Evolutionary conservation across 202 grass and related monocot genomes (phyloP), one percentile per base, ranked within the genome.

Genomic region (Zizania palustris): DNA sequence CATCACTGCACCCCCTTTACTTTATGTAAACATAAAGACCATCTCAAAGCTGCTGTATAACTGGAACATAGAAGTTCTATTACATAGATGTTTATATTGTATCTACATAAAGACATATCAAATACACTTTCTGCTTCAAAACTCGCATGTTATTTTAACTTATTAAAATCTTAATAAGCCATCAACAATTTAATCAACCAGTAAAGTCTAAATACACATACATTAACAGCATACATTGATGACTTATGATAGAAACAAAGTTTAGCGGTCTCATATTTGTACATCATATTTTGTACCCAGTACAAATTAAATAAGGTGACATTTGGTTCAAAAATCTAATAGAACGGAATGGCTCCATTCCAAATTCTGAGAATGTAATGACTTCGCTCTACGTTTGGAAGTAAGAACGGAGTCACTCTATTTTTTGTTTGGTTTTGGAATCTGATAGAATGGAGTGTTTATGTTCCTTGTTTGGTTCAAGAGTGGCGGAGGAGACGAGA

Each of bases 81-180:
- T 69, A 13, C 39, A 70, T 15, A 69, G 22, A 59, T 33, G 3
- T 42, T 36, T 46, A 41, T n/a, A 5, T 15, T 5, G 15, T 51
- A 51, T 6, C 15, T 2, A 14, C 49, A 69, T 48, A 53, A 69
- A 69, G 65, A 69, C 11, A 15, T 48, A 6, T 37, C 40, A 34
- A 40, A 59, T 79, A 33, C 22, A 79, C 57, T 60, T 41, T 41
- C 55, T n/a, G 15, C 66, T 60, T 55, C n/a, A 71, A 60, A 28
- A 5, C 48, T 61, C 77, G 22, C 11, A 55, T 55, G 33, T 14
- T 11, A 59, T 58, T 69, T 59, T 79, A 22, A 79, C 33, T 45
- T 41, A 40, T 69, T 60, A 79, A 79, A 79, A 53, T 43, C 39
- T 69, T 69, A 79, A 69, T 39, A 78, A 59, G 8, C 64, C 76